Conservation (phyloP, 148 eudicot genomes). For the Chenopodium berlandieri region DNA sequence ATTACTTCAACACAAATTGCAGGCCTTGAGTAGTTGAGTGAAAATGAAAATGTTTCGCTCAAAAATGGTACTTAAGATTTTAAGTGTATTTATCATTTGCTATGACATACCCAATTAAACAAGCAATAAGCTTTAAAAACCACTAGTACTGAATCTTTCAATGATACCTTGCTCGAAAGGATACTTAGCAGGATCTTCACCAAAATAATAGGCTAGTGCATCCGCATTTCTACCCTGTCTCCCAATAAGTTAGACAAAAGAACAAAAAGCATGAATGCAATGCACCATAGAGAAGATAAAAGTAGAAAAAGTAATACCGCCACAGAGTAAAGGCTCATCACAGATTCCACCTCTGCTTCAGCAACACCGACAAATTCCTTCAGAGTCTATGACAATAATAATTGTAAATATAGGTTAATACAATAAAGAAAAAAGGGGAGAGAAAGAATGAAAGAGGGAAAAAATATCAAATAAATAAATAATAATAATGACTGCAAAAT, state of each 20-base stretch:
- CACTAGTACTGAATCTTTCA: background rate
- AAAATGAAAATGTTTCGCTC: background rate
- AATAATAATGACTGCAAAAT: background rate
- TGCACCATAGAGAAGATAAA: conserved; percentile 18
- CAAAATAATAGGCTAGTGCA: conserved; percentile 84
- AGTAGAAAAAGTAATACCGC: conserved; percentile 52
- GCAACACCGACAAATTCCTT: conserved; percentile 63
- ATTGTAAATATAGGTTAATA: background rate
- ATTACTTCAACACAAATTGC: background rate
- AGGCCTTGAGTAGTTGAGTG: background rate
- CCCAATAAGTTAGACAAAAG: conserved; percentile 31
- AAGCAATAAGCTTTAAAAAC: background rate
- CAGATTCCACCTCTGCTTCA: conserved; percentile 73
- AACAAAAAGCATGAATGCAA: background rate
- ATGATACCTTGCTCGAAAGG: conserved; percentile 90
- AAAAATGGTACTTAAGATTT: background rate
- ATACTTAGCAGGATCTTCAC: conserved; percentile 93
- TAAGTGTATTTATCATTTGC: background rate
- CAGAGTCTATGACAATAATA: conserved; percentile 48
- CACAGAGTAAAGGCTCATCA: conserved; percentile 62
- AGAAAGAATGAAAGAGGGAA: background rate
- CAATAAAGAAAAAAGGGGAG: background rate
- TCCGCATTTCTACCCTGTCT: conserved; percentile 95
- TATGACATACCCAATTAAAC: background rate
- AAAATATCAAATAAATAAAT: background rate